Evolutionary conservation across 768 basidiomycete species (phyloP).

Genomic region (Boletus pseudopeckii): DNA sequence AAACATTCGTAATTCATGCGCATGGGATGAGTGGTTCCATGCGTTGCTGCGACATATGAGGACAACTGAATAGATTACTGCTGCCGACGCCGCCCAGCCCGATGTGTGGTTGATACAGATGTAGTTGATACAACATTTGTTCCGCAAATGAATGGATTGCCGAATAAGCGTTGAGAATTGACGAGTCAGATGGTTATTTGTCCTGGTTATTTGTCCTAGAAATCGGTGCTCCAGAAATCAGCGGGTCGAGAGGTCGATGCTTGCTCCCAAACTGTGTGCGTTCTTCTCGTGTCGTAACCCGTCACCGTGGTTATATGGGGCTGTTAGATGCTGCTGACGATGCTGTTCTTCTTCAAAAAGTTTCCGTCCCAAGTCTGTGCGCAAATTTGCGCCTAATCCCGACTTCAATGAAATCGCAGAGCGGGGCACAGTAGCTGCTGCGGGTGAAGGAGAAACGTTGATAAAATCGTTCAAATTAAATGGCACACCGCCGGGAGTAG

Average conservation of each 20-base stretch:
- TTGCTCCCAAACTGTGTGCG: constrained; percentile 26
- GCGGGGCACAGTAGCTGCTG: constrained; percentile 33
- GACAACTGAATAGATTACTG: constrained; percentile 32
- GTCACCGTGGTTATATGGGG: constrained; percentile 18
- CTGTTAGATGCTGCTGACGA: constrained; percentile 33
- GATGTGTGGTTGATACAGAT: constrained; percentile 33
- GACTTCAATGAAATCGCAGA: constrained; percentile 31
- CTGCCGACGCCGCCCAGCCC: constrained; percentile 20
- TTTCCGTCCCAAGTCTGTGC: constrained; percentile 62
- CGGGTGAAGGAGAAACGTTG: constrained; percentile 67
- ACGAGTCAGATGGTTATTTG: constrained; percentile 12
- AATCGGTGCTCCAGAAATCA: constrained; percentile 15
- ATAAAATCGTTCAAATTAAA: constrained; percentile 74
- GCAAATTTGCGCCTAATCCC: constrained; percentile 47
- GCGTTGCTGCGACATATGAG: constrained; percentile 25
- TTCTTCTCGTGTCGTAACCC: constrained; percentile 27
- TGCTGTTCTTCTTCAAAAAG: constrained; percentile 70
- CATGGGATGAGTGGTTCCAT: constrained; percentile 18
- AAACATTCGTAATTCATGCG: constrained; percentile 27
- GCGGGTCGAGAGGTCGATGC: constrained; percentile 29
- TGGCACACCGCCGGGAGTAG: constrained; percentile 35
- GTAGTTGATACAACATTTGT: constrained; percentile 35
- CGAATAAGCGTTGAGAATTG: constrained; percentile 17
- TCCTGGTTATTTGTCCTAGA: constrained; percentile 5
- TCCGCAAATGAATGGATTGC: constrained; percentile 24